Base-by-base conservation (phyloP, 2,329 filamentous ascomycete genomes). In the Ascosphaera aggregata region DNA sequence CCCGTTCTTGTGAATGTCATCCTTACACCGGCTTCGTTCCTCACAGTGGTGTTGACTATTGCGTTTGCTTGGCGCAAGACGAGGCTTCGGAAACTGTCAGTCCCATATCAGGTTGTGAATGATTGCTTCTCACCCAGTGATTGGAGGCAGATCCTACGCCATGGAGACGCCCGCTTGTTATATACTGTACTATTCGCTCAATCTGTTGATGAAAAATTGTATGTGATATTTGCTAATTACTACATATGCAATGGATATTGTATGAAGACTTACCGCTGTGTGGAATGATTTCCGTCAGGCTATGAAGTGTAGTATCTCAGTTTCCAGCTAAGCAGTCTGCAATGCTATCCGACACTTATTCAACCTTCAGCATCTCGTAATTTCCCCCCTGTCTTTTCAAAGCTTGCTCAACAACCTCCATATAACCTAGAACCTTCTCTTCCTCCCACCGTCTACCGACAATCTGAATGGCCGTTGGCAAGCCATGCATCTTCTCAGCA, bases 381-480 rank as follows among this genome's bases (percentile, higher is more conserved):
- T 51, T 55, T 24, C 48, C 51, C 16, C 51, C 53, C 34, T 51
- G 45, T 4, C 56, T 57, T 38, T 70, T 76, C 17, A 93, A 56
- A 0, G 78, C 78, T 43, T 74, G 67, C 56, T 93, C 81, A 2
- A 93, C 65, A 40, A 69, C 66, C 56, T 76, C 67, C 82, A 92
- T 92, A 11, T 77, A 65, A 0, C 76, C 72, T 38, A 93, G 58
- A 0, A 92, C 80, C 61, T 86, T 89, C 59, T 93, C 82, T 54
- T 93, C 84, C 51, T 89, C 76, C 48, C 91, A 59, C 27, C 82
- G 65, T 34, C 76, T 65, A 0, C 82, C 82, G 0, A 92, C 75
- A 18, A 92, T 65, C 56, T 93, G 84, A 5, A 94, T 74, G 0
- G 72, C 85, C 0, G 92, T 81, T 0, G 86, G 86, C 32, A 94